These are phyloP conservation scores for Wickerhamomyces ciferrii DNA, from an alignment of 805 yeast genomes.

Conservation along the genomic window DNA sequence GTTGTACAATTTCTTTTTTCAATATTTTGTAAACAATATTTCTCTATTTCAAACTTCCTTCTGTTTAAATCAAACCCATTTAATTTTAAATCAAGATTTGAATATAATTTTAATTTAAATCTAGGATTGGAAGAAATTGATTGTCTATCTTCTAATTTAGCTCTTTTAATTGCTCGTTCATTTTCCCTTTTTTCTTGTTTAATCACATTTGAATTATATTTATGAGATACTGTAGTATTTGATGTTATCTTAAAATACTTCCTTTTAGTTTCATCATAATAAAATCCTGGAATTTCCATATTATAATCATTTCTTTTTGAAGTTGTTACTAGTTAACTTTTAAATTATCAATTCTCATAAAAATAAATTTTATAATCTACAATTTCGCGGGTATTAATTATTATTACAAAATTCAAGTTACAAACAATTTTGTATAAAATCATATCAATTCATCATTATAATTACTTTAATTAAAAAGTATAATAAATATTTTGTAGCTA, in stretches of 20 bases:
- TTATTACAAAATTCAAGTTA: too few relatives aligned
- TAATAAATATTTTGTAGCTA: too few relatives aligned
- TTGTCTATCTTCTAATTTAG: background rate
- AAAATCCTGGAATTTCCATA: slow-evolving; percentile 21
- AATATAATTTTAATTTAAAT: background rate
- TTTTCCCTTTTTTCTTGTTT: slow-evolving; percentile 9
- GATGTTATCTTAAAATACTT: slow-evolving; percentile 21
- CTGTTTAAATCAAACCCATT: background rate
- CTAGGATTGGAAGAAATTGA: background rate
- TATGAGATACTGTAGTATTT: slow-evolving; percentile 7
- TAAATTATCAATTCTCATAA: too few relatives aligned
- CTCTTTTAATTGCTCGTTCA: slow-evolving; percentile 5
- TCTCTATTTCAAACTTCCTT: background rate
- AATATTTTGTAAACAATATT: background rate
- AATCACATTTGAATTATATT: slow-evolving; percentile 9
- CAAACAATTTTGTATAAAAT: too few relatives aligned
- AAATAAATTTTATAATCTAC: too few relatives aligned
- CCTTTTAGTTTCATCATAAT: slow-evolving; percentile 17
- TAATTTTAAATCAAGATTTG: background rate
- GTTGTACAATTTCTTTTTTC: background rate
- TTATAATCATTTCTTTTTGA: background rate
- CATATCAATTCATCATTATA: too few relatives aligned
- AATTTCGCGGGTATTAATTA: too few relatives aligned
- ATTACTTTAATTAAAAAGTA: too few relatives aligned
- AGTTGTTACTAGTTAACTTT: too few relatives aligned